Evolutionary conservation across 345 rosid species (phyloP).

Genomic region (Eutrema japonicum): DNA sequence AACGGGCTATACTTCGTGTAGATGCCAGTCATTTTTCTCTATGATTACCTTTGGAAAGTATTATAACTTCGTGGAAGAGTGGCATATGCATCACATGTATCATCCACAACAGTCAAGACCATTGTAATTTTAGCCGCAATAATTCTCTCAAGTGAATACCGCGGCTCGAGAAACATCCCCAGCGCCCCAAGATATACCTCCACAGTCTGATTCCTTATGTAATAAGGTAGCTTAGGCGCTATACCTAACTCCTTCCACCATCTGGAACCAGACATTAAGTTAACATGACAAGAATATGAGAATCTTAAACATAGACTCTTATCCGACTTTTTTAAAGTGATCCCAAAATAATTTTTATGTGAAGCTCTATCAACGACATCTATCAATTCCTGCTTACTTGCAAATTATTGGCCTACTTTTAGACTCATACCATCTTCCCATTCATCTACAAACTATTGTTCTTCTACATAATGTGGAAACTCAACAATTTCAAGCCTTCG

Average conservation of each 20-base stretch:
- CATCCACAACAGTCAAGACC: slow-evolving; percentile 8
- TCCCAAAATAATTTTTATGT: too few relatives aligned
- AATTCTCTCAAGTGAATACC: slow-evolving; percentile 14
- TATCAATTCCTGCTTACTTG: too few relatives aligned
- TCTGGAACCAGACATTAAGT: neutral
- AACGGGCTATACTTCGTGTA: too few relatives aligned
- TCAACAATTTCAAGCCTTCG: too few relatives aligned
- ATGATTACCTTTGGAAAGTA: slow-evolving; percentile 3
- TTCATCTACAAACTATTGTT: too few relatives aligned
- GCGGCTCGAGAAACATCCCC: slow-evolving; percentile 11
- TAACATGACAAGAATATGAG: neutral
- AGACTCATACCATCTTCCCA: too few relatives aligned
- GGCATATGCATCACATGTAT: slow-evolving; percentile 31
- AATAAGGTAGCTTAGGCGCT: slow-evolving; percentile 19
- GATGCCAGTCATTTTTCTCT: too few relatives aligned
- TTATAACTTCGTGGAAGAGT: slow-evolving; percentile 20
- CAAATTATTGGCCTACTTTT: too few relatives aligned
- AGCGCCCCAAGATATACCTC: neutral
- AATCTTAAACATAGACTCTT: neutral
- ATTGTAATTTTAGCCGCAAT: neutral
- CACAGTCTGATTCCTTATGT: slow-evolving; percentile 26
- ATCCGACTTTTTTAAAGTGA: too few relatives aligned
- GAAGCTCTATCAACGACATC: too few relatives aligned
- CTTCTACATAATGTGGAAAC: too few relatives aligned
- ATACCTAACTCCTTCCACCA: slow-evolving; percentile 25